These are phyloP conservation scores for Trifolium pratense DNA, from an alignment of 306 rosid species.

Conservation along the genomic window DNA sequence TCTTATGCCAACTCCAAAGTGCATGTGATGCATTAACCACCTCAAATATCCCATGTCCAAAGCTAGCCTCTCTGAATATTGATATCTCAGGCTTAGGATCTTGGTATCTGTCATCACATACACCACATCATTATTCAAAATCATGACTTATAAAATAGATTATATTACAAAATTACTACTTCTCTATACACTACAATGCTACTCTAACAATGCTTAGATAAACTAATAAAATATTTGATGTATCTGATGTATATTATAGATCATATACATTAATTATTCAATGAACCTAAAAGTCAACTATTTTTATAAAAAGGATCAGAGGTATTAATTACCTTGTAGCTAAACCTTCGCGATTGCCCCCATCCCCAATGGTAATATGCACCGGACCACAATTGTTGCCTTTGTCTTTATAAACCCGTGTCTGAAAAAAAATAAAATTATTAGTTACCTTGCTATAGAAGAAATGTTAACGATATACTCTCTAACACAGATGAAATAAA, in stretches of 20 bases:
- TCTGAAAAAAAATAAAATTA: conserved; percentile 43
- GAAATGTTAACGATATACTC: background rate
- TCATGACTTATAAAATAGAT: background rate
- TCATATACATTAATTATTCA: no score
- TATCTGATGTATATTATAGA: no score
- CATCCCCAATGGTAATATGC: conserved; percentile 84
- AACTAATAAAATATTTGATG: no score
- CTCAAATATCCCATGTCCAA: conserved; percentile 75
- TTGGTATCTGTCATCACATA: conserved; percentile 42
- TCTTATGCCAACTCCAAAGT: conserved; percentile 77
- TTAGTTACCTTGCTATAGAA: no score
- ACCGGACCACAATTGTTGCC: conserved; percentile 70
- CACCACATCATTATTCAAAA: background rate
- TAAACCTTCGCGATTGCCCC: conserved; percentile 97
- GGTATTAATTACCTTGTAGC: conserved; percentile 59
- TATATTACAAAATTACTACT: background rate
- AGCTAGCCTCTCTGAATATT: conserved; percentile 75
- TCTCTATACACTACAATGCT: no score
- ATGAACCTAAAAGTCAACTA: no score
- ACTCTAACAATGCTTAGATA: no score
- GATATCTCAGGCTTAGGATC: conserved; percentile 77
- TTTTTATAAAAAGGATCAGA: no score
- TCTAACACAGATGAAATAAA: background rate
- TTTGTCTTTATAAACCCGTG: conserved; percentile 70
- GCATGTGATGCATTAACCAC: conserved; percentile 74